Conservation (phyloP, 495 filamentous ascomycete genomes). For the Neurospora cerealis region DNA sequence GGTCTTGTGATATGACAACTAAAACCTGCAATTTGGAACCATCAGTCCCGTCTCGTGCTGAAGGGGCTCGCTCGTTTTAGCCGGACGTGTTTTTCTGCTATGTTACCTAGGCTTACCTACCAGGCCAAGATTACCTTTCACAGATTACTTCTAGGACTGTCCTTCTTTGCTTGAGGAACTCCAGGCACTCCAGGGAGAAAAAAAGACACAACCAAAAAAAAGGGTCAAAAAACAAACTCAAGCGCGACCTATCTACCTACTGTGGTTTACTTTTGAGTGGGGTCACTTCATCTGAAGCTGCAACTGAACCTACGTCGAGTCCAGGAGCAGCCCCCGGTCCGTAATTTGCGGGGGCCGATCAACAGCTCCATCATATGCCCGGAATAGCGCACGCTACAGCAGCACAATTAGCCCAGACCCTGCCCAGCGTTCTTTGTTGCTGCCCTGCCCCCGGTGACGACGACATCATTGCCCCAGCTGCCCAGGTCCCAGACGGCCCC, state of each 20-base stretch:
- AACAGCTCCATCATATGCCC: neutral
- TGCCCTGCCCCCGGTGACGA: neutral
- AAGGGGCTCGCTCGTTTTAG: neutral
- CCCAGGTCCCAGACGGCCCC: neutral
- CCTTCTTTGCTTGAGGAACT: neutral
- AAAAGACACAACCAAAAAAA: neutral
- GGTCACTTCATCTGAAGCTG: neutral
- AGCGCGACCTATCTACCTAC: neutral
- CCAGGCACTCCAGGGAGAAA: neutral
- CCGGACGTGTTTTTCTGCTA: neutral
- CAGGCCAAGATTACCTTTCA: neutral
- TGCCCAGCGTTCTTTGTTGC: neutral
- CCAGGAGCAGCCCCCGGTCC: neutral
- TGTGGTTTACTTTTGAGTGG: neutral
- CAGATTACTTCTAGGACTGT: neutral
- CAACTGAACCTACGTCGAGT: neutral
- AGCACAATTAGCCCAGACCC: neutral
- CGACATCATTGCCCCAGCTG: neutral
- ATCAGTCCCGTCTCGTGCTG: neutral
- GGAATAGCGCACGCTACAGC: neutral
- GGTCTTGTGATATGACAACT: neutral
- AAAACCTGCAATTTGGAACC: neutral
- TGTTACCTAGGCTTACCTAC: neutral
- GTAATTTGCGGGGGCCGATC: neutral
- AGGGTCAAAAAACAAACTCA: neutral